Conservation (phyloP, 306 rosid genomes). For the Heteromeles arbutifolia region DNA sequence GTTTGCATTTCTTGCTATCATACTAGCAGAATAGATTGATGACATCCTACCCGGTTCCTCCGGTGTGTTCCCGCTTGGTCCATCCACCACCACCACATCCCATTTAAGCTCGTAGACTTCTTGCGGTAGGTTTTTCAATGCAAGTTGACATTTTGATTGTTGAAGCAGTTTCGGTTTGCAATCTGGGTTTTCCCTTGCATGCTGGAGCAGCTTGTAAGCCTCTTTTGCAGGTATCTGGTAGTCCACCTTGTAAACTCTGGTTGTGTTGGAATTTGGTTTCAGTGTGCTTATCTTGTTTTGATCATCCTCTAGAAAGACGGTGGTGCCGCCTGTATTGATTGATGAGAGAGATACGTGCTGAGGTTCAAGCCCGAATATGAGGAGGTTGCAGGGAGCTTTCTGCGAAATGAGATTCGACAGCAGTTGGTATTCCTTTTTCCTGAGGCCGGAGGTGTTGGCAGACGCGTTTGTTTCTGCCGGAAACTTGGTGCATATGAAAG, state of each 20-base stretch:
- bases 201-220: slow-evolving; percentile 61
- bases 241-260: slow-evolving; percentile 47
- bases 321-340: slow-evolving; percentile 64
- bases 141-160: slow-evolving; percentile 66
- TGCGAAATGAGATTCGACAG: slow-evolving; percentile 48
- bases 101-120: slow-evolving; percentile 60
- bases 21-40: slow-evolving; percentile 61
- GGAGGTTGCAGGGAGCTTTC: slow-evolving; percentile 81
- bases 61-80: slow-evolving; percentile 58
- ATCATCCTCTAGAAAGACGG: slow-evolving; percentile 66
- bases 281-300: slow-evolving; percentile 27
- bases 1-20: slow-evolving; percentile 64
- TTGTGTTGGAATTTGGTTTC: slow-evolving; percentile 37
- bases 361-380: slow-evolving; percentile 66
- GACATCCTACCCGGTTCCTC: slow-evolving; percentile 84
- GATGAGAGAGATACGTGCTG: slow-evolving; percentile 60
- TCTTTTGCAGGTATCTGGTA: slow-evolving; percentile 50
- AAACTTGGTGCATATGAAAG: slow-evolving; percentile 15
- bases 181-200: slow-evolving; percentile 50
- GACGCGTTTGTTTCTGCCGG: slow-evolving; percentile 5
- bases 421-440: slow-evolving; percentile 60
- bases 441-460: slow-evolving; percentile 26
- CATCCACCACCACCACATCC: slow-evolving; percentile 81
- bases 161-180: slow-evolving; percentile 48
- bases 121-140: slow-evolving; percentile 59